Conservation (phyloP, 2,329 filamentous ascomycete species). For the Fusarium siculi region DNA sequence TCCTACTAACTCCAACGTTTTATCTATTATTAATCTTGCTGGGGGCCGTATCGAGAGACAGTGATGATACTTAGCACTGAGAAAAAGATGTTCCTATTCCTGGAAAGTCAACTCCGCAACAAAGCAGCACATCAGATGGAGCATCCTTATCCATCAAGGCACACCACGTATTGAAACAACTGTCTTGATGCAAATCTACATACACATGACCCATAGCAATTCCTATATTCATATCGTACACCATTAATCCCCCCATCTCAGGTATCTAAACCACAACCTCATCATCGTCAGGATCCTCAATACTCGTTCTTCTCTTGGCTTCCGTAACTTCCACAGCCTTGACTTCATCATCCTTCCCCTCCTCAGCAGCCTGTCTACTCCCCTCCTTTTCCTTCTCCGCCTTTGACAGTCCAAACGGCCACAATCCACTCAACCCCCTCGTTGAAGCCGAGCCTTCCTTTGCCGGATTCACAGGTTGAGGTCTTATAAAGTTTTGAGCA, state of each 20-base stretch:
- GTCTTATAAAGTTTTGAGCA: conserved; percentile 61
- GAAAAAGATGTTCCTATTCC: background rate
- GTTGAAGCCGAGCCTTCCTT: conserved; percentile 48
- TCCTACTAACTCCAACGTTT: background rate
- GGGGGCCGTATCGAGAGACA: background rate
- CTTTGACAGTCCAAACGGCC: conserved; percentile 64
- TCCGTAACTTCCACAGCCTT: conserved; percentile 64
- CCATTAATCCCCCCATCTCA: conserved; percentile 27
- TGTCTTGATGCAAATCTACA: conserved; percentile 27
- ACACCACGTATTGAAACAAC: background rate
- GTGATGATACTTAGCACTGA: background rate
- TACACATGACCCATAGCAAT: conserved; percentile 15
- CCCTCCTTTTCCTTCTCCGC: conserved; percentile 48
- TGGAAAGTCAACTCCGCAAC: background rate
- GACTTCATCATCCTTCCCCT: conserved; percentile 45
- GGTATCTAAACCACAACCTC: conserved; percentile 55
- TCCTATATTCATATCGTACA: conserved; percentile 29
- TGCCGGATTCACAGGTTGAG: conserved; percentile 64
- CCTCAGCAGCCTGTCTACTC: conserved; percentile 27
- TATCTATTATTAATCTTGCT: background rate
- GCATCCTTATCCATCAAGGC: background rate
- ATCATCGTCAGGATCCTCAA: conserved; percentile 68
- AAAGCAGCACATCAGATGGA: background rate
- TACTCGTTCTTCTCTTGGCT: conserved; percentile 65
- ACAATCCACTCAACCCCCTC: conserved; percentile 62